Evolutionary conservation across 805 yeast species (phyloP).

Genomic region (Peterozyma toletana): DNA sequence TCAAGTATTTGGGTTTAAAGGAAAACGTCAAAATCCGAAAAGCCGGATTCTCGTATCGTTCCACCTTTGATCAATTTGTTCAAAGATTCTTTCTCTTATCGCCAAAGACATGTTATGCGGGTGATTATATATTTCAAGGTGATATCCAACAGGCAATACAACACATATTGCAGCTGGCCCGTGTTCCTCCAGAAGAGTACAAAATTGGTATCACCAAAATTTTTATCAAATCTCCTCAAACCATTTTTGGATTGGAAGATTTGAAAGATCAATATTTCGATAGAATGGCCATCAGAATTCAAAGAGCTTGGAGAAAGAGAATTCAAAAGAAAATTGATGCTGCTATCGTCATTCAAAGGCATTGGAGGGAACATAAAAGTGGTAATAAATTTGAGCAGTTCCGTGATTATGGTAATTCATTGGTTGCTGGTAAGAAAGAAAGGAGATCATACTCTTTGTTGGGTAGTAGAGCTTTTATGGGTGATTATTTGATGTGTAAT

Average conservation of each 20-base stretch:
- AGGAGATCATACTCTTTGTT: conserved; percentile 82
- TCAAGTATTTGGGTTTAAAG: conserved; percentile 90
- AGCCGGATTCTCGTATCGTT: conserved; percentile 98
- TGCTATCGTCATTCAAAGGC: conserved; percentile 72
- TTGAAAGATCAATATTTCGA: conserved; percentile 98
- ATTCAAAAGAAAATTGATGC: conserved; percentile 77
- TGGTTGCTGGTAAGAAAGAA: conserved; percentile 72
- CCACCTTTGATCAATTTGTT: conserved; percentile 91
- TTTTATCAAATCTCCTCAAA: conserved; percentile 94
- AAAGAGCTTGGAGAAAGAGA: conserved; percentile 91
- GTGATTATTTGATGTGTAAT: conserved; percentile 89
- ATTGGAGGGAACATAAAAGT: conserved; percentile 74
- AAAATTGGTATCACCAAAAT: conserved; percentile 91
- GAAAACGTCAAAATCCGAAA: conserved; percentile 96
- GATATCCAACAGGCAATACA: conserved; percentile 45
- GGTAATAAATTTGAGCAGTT: conserved; percentile 80
- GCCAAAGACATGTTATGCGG: conserved; percentile 87
- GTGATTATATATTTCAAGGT: conserved; percentile 55
- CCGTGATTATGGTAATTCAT: conserved; percentile 73
- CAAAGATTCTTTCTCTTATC: conserved; percentile 89
- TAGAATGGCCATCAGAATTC: conserved; percentile 95
- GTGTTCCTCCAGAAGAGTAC: conserved; percentile 73
- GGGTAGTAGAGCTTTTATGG: conserved; percentile 85
- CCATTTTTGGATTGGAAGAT: conserved; percentile 89
- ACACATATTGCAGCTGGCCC: conserved; percentile 43